Evolutionary conservation across 164 flowering plant genomes (phyloP).

Genomic region (Santalum album): DNA sequence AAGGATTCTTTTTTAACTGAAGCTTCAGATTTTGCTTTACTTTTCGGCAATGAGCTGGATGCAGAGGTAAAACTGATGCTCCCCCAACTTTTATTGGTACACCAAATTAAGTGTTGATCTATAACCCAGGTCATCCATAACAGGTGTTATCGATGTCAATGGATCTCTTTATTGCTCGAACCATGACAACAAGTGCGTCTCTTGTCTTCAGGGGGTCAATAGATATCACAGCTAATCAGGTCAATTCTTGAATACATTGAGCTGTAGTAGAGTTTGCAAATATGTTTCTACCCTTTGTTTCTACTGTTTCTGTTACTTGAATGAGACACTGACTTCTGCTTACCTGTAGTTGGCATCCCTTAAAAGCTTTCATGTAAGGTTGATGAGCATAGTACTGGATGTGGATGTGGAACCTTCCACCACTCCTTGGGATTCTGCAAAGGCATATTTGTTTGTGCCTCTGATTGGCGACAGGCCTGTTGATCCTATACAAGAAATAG

Average conservation of each 20-base stretch:
- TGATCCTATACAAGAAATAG: constrained; percentile 55
- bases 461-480: constrained; percentile 34
- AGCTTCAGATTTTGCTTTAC: constrained; percentile 87
- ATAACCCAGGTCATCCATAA: constrained; percentile 7
- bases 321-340: constrained; percentile 7
- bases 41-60: constrained; percentile 96
- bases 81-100: not conserved
- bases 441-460: constrained; percentile 92
- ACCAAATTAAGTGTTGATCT: not conserved
- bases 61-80: constrained; percentile 58
- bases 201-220: constrained; percentile 66
- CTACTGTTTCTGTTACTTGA: not conserved
- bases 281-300: not conserved
- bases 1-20: constrained; percentile 72
- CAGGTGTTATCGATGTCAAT: constrained; percentile 98
- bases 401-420: constrained; percentile 97
- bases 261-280: not conserved
- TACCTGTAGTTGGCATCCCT: constrained; percentile 65
- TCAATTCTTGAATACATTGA: constrained; percentile 12
- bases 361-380: constrained; percentile 93
- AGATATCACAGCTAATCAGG: constrained; percentile 67
- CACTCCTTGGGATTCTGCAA: constrained; percentile 99
- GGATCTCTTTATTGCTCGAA: constrained; percentile 97
- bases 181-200: constrained; percentile 80
- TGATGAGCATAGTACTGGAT: constrained; percentile 97